Evolutionary conservation across 352 stramenopile genomes (phyloP).

Genomic region (Phytophthora melonis): DNA sequence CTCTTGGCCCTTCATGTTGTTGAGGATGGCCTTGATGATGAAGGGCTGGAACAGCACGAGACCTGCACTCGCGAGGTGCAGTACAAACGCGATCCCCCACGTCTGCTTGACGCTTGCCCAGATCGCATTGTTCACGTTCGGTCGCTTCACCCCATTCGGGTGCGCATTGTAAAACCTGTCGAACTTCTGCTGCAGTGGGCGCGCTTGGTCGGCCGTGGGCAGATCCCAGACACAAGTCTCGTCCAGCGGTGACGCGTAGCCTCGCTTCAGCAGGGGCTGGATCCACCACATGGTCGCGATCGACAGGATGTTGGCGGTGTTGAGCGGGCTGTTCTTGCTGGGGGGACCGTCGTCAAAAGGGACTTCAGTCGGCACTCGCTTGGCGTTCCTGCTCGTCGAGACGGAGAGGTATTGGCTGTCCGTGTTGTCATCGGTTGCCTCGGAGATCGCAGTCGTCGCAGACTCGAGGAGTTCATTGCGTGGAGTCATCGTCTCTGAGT

Average conservation of each 20-base stretch:
- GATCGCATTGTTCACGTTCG: conserved; percentile 43
- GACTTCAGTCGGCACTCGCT: neutral
- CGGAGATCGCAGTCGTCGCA: neutral
- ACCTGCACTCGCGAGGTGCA: conserved; percentile 5
- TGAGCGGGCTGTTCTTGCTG: conserved; percentile 28
- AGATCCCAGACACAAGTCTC: conserved; percentile 47
- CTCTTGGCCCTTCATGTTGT: conserved; percentile 44
- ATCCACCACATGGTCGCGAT: conserved; percentile 56
- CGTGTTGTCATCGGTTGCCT: neutral
- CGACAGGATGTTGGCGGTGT: conserved; percentile 42
- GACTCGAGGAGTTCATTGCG: neutral
- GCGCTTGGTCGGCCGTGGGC: conserved; percentile 36
- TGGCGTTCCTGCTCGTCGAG: neutral
- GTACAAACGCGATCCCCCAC: neutral
- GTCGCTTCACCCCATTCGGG: neutral
- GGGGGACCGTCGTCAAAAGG: neutral
- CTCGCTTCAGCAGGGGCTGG: conserved; percentile 41
- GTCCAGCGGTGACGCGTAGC: conserved; percentile 38
- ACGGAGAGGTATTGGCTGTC: neutral
- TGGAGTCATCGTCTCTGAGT: neutral
- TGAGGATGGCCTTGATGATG: conserved; percentile 64
- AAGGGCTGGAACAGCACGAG: conserved; percentile 40
- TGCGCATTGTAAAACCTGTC: conserved; percentile 29
- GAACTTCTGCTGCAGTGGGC: conserved; percentile 44
- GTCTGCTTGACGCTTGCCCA: conserved; percentile 44